Conservation (phyloP, 371 early-diverging fungal species). For the Funneliformis caledonium region DNA sequence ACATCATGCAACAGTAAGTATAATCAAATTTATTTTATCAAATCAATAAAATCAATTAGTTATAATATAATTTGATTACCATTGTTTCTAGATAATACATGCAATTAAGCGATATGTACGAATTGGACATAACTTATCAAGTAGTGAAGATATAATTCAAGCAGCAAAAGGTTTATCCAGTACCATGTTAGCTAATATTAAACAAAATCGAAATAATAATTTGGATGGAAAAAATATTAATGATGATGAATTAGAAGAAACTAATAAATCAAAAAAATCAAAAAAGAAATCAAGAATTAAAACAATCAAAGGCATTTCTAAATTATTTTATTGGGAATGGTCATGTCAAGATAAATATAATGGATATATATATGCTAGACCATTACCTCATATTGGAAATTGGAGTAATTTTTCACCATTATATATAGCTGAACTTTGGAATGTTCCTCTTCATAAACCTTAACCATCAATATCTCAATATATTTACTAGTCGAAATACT, state of each 20-base stretch:
- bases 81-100: background rate
- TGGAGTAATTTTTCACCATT: background rate
- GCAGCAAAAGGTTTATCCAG: background rate
- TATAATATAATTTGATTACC: no score
- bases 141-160: background rate
- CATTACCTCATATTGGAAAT: background rate
- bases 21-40: no score
- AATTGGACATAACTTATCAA: background rate
- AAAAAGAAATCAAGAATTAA: conserved; percentile 4
- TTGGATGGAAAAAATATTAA: no score
- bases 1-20: no score
- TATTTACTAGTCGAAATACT: background rate
- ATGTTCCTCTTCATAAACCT: background rate
- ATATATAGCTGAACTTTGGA: background rate
- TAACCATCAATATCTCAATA: background rate
- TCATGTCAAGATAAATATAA: background rate
- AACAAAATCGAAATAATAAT: background rate
- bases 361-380: background rate
- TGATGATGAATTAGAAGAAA: no score
- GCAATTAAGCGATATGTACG: background rate
- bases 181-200: background rate
- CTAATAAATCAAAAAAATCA: background rate
- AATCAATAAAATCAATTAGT: no score
- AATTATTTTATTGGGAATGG: conserved; percentile 9
- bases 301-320: background rate